phyloP scores from a whole-genome alignment of 108 stramenopile genomes.

The Pseudonitzschia multiseries region DNA sequence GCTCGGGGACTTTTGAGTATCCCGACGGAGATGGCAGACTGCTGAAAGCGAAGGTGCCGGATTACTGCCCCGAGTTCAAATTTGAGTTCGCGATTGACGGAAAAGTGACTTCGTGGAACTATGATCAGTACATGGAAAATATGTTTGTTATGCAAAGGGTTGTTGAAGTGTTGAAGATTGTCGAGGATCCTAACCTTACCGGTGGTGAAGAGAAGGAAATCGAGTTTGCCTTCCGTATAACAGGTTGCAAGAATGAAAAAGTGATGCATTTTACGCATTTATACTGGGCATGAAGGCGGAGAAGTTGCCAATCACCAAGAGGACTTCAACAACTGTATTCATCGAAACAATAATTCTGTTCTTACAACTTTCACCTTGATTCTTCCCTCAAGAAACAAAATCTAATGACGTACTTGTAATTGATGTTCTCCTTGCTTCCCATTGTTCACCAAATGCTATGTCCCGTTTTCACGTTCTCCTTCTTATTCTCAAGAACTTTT shows the following conservation, averaged over 20 bases:
- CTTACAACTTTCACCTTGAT: no score
- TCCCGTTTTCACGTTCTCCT: neutral
- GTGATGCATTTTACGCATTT: slow-evolving; percentile 37
- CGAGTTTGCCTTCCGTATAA: slow-evolving; percentile 55
- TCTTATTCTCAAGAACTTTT: neutral
- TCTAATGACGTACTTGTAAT: no score
- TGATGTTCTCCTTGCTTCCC: neutral
- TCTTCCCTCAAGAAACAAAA: no score
- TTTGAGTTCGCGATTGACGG: slow-evolving; percentile 64
- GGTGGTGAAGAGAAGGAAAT: slow-evolving; percentile 38
- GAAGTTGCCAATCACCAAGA: neutral
- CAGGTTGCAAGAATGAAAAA: slow-evolving; percentile 34
- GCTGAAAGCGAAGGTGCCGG: slow-evolving; percentile 10
- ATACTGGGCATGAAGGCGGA: slow-evolving; percentile 37
- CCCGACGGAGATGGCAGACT: neutral
- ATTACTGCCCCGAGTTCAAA: slow-evolving; percentile 40
- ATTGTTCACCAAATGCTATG: neutral
- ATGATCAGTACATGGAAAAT: slow-evolving; percentile 31
- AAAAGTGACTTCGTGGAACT: slow-evolving; percentile 25
- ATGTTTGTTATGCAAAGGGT: slow-evolving; percentile 22
- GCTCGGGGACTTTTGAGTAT: neutral
- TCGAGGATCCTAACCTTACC: slow-evolving; percentile 44
- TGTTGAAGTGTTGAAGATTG: slow-evolving; percentile 38
- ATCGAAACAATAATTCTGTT: no score
- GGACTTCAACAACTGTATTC: no score